Percentiles rank a stretch among this genome's conserved stretches.
Conservation (phyloP, 805 yeast species). For the Candida verbasci region DNA sequence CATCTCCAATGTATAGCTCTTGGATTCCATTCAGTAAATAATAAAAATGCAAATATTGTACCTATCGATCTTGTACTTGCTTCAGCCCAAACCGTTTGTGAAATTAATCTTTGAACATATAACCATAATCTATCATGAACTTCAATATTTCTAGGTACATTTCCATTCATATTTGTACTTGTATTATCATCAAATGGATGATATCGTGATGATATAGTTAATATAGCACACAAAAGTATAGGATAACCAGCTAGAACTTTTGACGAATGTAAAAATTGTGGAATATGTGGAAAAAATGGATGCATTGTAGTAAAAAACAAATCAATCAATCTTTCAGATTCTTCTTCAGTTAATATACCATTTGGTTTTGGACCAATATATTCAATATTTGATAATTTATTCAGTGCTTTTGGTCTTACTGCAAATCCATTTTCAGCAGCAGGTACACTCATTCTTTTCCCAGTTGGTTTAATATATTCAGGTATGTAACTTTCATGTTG, state of each 20-base stretch:
- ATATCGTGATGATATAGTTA: constrained; percentile 78
- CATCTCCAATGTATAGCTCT: constrained; percentile 88
- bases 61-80: constrained; percentile 85
- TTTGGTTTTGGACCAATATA: constrained; percentile 51
- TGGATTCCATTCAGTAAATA: constrained; percentile 95
- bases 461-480: constrained; percentile 15
- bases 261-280: constrained; percentile 64
- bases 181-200: constrained; percentile 49
- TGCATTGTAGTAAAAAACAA: constrained; percentile 75
- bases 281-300: constrained; percentile 87
- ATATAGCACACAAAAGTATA: constrained; percentile 70
- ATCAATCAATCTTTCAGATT: constrained; percentile 54
- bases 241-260: constrained; percentile 73
- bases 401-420: constrained; percentile 45
- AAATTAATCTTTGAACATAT: constrained; percentile 72
- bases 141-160: constrained; percentile 47
- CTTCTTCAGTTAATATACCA: constrained; percentile 56
- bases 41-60: constrained; percentile 75
- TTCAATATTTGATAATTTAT: constrained; percentile 53
- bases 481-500: constrained; percentile 16
- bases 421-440: constrained; percentile 36
- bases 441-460: constrained; percentile 36
- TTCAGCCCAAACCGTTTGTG: constrained; percentile 92
- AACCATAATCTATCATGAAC: constrained; percentile 82
- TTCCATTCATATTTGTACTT: constrained; percentile 16